phyloP scores from a whole-genome alignment of 176 grass and related monocot genomes.

The Carex scoparia region DNA sequence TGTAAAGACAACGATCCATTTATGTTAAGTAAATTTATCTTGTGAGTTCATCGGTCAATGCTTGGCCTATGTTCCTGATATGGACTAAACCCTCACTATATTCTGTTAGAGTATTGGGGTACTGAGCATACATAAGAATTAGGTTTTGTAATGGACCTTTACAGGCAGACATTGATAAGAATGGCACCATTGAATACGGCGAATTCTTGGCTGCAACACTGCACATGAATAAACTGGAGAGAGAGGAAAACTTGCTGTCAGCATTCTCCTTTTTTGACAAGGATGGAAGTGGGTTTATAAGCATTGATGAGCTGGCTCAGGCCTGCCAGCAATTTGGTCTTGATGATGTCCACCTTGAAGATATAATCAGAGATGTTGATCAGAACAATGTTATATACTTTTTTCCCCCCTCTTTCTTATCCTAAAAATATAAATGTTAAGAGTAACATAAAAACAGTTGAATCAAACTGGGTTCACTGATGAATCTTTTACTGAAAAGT shows the following conservation, averaged over 20 bases:
- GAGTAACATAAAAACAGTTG: neutral
- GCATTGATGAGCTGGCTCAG: slow-evolving; percentile 87
- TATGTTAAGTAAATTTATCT: neutral
- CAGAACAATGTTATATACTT: slow-evolving; percentile 63
- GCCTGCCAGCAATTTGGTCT: slow-evolving; percentile 80
- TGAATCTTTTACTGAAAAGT: neutral
- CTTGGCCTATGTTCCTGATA: neutral
- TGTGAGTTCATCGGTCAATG: neutral
- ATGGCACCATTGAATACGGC: slow-evolving; percentile 66
- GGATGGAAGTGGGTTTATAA: slow-evolving; percentile 94
- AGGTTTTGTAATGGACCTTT: slow-evolving; percentile 3
- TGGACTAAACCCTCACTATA: neutral
- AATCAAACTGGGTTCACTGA: neutral
- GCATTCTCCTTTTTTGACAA: slow-evolving; percentile 94
- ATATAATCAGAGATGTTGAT: slow-evolving; percentile 91
- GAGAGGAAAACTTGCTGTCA: slow-evolving; percentile 82
- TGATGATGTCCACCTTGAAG: slow-evolving; percentile 78
- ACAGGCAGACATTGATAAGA: slow-evolving; percentile 42
- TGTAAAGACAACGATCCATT: neutral
- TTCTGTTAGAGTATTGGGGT: neutral
- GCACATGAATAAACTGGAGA: slow-evolving; percentile 94
- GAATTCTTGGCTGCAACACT: slow-evolving; percentile 92
- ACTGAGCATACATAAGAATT: neutral
- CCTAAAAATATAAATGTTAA: neutral
- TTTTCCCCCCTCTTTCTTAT: neutral